Base-by-base conservation (phyloP, 768 basidiomycete species). In the Trametes punicea region DNA sequence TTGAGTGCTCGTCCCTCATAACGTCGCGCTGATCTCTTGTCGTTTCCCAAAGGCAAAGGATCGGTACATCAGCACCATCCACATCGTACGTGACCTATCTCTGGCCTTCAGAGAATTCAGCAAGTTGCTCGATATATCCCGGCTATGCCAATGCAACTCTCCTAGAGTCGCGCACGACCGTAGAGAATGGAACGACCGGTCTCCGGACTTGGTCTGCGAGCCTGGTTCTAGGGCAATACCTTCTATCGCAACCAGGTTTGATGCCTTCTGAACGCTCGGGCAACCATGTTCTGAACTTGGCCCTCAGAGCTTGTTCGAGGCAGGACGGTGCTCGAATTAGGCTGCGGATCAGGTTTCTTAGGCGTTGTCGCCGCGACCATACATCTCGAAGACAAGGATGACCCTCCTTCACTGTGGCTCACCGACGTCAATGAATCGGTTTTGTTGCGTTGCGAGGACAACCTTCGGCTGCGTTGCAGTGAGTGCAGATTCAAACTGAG, bases 141-240 rank as follows among this genome's bases (percentile, higher is more conserved):
- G 54, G 65, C 20, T 77, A 73, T 58, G 73, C 76, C 42, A 77
- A 69, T 4, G 72, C 77, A 16, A 90, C 90, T 0, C 70, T 92
- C 2, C 70, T 87, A 8, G 90, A 93, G 69, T 90, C 90, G 1
- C 81, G 84, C 6, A 85, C 81, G 2, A 82, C 77, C 2, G 83
- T 91, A 26, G 88, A 91, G 67, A 74, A 75, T 38, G 90, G 90
- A 0, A 92, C 88, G 0, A 92, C 89, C 1, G 89, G 90, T 11
- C 70, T 92, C 45, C 77, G 87, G 51, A 93, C 90, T 6, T 93
- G 90, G 90, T 73, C 77, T 26, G 87, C 90, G 5, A 85, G 88
- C 61, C 78, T 86, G 40, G 72, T 80, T 27, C 73, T 92, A 18
- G 81, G 83, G 0, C 77, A 84, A 45, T 85, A 82, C 63, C 72